Conservation (phyloP, 1,284 basidiomycete genomes). For the Papiliotrema laurentii region DNA sequence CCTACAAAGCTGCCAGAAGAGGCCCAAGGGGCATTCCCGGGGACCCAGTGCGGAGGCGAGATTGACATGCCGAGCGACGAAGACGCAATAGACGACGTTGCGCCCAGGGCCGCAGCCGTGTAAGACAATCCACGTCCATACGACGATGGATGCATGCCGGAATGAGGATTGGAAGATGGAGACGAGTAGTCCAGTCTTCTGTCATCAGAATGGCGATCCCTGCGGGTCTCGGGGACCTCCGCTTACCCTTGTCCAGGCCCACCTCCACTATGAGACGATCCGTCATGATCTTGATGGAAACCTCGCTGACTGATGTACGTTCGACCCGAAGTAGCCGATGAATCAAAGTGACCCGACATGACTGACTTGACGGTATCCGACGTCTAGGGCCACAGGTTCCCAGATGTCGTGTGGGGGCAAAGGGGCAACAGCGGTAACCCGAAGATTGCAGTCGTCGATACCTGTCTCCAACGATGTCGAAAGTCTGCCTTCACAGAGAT, state of each 20-base stretch:
- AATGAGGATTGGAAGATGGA: slow-evolving; percentile 10
- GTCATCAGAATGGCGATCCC: background rate
- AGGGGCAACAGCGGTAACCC: too few species aligned
- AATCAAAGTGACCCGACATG: too few species aligned
- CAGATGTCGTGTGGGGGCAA: too few species aligned
- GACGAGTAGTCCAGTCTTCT: background rate
- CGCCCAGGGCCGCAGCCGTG: slow-evolving; percentile 30
- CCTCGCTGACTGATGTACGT: too few species aligned
- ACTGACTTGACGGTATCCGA: too few species aligned
- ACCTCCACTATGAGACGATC: too few species aligned
- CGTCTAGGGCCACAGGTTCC: too few species aligned
- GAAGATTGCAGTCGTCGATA: too few species aligned
- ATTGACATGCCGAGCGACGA: slow-evolving; percentile 42
- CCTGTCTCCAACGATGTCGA: too few species aligned
- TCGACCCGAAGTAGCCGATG: too few species aligned
- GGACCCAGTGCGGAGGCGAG: slow-evolving; percentile 39
- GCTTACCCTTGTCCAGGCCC: background rate
- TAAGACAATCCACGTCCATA: slow-evolving; percentile 32
- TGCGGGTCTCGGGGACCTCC: background rate
- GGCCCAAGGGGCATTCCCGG: slow-evolving; percentile 12
- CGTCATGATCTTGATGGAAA: too few species aligned
- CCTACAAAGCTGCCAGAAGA: slow-evolving; percentile 28
- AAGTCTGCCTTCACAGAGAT: too few species aligned
- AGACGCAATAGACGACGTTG: slow-evolving; percentile 18
- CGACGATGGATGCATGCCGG: slow-evolving; percentile 24